phyloP scores from a whole-genome alignment of 2,329 filamentous ascomycete genomes.

The Parascedosporium putredinis region DNA sequence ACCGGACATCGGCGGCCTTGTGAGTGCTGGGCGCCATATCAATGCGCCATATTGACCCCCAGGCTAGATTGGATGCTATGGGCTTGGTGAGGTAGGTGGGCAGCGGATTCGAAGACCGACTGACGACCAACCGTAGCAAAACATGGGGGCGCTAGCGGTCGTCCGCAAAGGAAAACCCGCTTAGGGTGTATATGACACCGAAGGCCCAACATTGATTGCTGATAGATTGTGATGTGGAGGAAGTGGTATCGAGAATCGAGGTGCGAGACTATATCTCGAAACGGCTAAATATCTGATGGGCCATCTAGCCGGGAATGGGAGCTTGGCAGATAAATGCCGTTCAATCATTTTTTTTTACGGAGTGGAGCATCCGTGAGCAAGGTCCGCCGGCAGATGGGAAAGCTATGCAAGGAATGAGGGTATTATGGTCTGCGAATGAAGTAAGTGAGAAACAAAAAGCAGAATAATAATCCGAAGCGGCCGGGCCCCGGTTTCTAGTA shows the following conservation, averaged over 20 bases:
- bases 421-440: background rate
- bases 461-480: background rate
- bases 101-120: background rate
- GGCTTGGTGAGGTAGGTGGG: background rate
- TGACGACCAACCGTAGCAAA: background rate
- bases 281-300: slow-evolving; percentile 7
- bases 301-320: slow-evolving; percentile 6
- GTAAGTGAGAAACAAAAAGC: background rate
- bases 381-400: background rate
- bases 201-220: slow-evolving; percentile 6
- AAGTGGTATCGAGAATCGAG: slow-evolving; percentile 1
- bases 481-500: background rate
- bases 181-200: background rate
- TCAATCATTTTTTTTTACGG: background rate
- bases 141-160: background rate
- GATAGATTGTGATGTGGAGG: slow-evolving; percentile 3
- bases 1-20: background rate
- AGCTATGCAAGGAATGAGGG: background rate
- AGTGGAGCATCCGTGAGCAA: slow-evolving; percentile 1
- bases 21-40: background rate
- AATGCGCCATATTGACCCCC: background rate
- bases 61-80: slow-evolving; percentile 3
- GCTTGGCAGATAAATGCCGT: slow-evolving; percentile 6
- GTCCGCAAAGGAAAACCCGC: slow-evolving; percentile 5
- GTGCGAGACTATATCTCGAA: background rate